Conservation (phyloP, 2,329 filamentous ascomycete species). For the Microdochium bolleyi region DNA sequence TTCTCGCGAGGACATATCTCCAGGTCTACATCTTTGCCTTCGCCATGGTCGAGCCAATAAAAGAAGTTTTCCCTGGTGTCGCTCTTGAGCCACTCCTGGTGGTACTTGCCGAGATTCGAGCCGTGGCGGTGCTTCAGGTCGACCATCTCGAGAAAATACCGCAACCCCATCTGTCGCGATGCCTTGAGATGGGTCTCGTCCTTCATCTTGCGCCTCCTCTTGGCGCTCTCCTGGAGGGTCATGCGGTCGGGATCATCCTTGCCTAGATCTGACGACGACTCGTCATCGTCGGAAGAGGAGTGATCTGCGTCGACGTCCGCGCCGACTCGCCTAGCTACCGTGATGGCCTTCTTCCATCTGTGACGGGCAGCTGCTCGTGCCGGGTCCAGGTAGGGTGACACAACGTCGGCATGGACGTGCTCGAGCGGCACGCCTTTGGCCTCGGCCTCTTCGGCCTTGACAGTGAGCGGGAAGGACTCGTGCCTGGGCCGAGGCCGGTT, state of each 20-base stretch:
- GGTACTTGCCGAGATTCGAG: slow-evolving; percentile 72
- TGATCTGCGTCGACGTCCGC: slow-evolving; percentile 50
- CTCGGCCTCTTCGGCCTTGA: slow-evolving; percentile 5
- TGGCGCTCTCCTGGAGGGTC: slow-evolving; percentile 27
- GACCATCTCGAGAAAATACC: slow-evolving; percentile 82
- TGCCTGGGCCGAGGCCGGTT: slow-evolving; percentile 33
- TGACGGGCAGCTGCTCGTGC: slow-evolving; percentile 40
- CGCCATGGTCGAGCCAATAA: slow-evolving; percentile 83
- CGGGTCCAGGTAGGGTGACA: background rate
- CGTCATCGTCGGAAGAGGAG: slow-evolving; percentile 26
- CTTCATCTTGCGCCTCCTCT: slow-evolving; percentile 31
- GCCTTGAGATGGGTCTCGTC: slow-evolving; percentile 55
- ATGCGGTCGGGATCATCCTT: slow-evolving; percentile 16
- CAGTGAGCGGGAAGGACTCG: slow-evolving; percentile 10
- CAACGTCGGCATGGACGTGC: background rate
- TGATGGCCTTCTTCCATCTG: slow-evolving; percentile 69
- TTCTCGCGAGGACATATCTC: slow-evolving; percentile 64
- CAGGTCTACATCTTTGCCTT: slow-evolving; percentile 62
- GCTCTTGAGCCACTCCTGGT: slow-evolving; percentile 72
- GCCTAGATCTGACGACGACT: slow-evolving; percentile 16
- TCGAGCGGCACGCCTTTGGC: slow-evolving; percentile 1
- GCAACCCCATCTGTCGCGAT: slow-evolving; percentile 62
- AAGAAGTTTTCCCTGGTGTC: slow-evolving; percentile 85
- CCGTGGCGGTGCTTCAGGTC: slow-evolving; percentile 84
- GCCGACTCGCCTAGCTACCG: slow-evolving; percentile 64